Evolutionary conservation across 805 yeast species (phyloP).

Genomic region (Candida cerambycidarum): DNA sequence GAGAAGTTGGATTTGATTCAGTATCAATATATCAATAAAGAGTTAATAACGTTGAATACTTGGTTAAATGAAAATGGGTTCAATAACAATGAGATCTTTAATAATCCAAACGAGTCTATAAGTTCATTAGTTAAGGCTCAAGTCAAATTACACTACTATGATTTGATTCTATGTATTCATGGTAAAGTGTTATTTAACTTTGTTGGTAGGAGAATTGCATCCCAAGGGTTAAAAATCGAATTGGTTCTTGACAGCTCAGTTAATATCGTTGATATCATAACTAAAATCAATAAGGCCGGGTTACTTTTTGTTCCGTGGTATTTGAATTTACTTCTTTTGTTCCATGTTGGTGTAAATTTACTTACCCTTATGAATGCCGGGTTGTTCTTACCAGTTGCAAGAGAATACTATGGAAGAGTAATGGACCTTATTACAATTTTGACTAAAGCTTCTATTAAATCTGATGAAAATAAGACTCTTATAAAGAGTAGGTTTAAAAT

Average conservation of each 20-base stretch:
- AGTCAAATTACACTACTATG: slow-evolving; percentile 41
- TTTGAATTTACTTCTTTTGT: slow-evolving; percentile 43
- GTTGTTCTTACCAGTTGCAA: slow-evolving; percentile 21
- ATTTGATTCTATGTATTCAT: slow-evolving; percentile 34
- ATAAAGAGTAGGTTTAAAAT: slow-evolving; percentile 42
- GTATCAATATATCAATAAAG: slow-evolving; percentile 32
- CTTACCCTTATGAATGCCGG: slow-evolving; percentile 48
- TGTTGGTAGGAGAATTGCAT: slow-evolving; percentile 31
- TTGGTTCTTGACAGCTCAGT: slow-evolving; percentile 30
- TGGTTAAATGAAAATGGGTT: slow-evolving; percentile 40
- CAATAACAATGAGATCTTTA: slow-evolving; percentile 23
- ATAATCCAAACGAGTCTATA: slow-evolving; percentile 12
- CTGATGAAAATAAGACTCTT: slow-evolving; percentile 29
- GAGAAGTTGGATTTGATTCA: slow-evolving; percentile 28
- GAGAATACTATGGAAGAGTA: slow-evolving; percentile 23
- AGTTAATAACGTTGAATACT: slow-evolving; percentile 24
- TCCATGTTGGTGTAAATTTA: slow-evolving; percentile 43
- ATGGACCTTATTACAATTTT: slow-evolving; percentile 24
- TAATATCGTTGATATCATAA: slow-evolving; percentile 30
- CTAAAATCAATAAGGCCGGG: slow-evolving; percentile 27
- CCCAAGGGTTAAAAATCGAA: slow-evolving; percentile 29
- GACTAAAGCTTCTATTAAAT: slow-evolving; percentile 29
- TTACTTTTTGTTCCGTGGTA: slow-evolving; percentile 52
- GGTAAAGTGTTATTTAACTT: slow-evolving; percentile 33
- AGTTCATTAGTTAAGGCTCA: slow-evolving; percentile 31